Evolutionary conservation across 192 early-diverging fungal genomes (phyloP), one percentile per base, ranked within the genome.

Genomic region (Backusella tuberculispora): DNA sequence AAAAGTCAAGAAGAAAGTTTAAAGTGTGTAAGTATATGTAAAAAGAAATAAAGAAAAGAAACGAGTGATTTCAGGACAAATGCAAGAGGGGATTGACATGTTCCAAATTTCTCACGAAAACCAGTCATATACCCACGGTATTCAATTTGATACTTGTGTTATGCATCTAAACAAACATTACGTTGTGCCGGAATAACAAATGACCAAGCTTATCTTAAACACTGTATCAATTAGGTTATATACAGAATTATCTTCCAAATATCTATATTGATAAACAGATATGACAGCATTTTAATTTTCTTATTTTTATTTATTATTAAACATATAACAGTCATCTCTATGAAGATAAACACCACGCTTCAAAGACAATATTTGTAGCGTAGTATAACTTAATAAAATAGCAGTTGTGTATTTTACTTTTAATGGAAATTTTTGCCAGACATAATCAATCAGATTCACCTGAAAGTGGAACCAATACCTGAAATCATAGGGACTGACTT

Each of bases 21-120:
- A 3, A 5, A 9, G 0, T 9, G 8, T 9, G n/a, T 60, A 9
- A 19, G 9, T 60, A 9, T 1, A 24, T 13, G 12, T 19, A 6
- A 12, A 68, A 45, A 45, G 17, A 21, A 44, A n/a, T n/a, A 41
- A 68, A 42, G 40, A 42, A 65, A 17, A 38, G n/a, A 6, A 66
- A 15, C 24, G 37, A 43, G 5, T 24, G 37, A 24, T 40, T 43
- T 14, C 8, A 67, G 66, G 9, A 6, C 42, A 17, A 21, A 21
- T 42, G 9, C 26, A 47, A 47, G 21, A 47, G 43, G 21, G 26
- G 26, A 29, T 45, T 47, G 68, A 46, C 68, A 69, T 46, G 13
- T 46, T 29, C 15, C 43, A 69, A 69, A 69, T 69, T 40, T 69
- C 68, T 45, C 68, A 69, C 68, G 68, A 46, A 47, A 29, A 8